Evolutionary conservation across 1,284 basidiomycete genomes (phyloP).

Genomic region (Cutaneotrichosporon sp.): DNA sequence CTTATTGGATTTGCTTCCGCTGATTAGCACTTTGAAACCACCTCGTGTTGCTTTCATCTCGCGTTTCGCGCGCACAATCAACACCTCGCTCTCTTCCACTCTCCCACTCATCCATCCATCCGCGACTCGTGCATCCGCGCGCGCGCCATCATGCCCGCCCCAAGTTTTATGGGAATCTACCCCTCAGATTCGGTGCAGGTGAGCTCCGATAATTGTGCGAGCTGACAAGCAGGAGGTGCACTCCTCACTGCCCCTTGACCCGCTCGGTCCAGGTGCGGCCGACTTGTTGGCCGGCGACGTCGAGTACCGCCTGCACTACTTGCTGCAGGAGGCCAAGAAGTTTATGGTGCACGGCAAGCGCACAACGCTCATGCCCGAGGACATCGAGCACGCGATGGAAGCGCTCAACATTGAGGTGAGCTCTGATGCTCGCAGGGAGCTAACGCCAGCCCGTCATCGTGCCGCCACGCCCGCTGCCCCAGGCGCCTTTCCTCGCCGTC

Average conservation of each 20-base stretch:
- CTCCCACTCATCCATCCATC: slow-evolving; percentile 1
- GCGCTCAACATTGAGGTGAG: slow-evolving; percentile 89
- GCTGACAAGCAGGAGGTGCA: slow-evolving; percentile 77
- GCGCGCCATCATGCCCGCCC: slow-evolving; percentile 39
- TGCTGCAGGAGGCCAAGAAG: slow-evolving; percentile 80
- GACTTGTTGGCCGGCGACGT: slow-evolving; percentile 90
- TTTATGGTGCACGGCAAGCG: slow-evolving; percentile 95
- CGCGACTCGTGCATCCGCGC: not conserved
- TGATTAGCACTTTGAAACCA: not conserved
- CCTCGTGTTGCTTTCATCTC: not conserved
- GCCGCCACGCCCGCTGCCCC: slow-evolving; percentile 52
- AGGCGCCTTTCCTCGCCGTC: slow-evolving; percentile 65
- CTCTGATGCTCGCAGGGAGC: not conserved
- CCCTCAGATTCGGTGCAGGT: slow-evolving; percentile 46
- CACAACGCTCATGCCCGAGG: slow-evolving; percentile 79
- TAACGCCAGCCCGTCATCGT: slow-evolving; percentile 45
- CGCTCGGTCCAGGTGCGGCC: slow-evolving; percentile 76
- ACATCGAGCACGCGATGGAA: slow-evolving; percentile 91
- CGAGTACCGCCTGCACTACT: slow-evolving; percentile 87
- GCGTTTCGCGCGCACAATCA: not conserved
- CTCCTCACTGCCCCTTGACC: slow-evolving; percentile 80
- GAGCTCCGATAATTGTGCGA: slow-evolving; percentile 8
- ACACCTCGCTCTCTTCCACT: too few species aligned
- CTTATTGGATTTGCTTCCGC: slow-evolving; percentile 9
- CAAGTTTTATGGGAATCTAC: slow-evolving; percentile 47